phyloP scores from a whole-genome alignment of 2,329 filamentous ascomycete genomes.

The Monosporascus sp. region DNA sequence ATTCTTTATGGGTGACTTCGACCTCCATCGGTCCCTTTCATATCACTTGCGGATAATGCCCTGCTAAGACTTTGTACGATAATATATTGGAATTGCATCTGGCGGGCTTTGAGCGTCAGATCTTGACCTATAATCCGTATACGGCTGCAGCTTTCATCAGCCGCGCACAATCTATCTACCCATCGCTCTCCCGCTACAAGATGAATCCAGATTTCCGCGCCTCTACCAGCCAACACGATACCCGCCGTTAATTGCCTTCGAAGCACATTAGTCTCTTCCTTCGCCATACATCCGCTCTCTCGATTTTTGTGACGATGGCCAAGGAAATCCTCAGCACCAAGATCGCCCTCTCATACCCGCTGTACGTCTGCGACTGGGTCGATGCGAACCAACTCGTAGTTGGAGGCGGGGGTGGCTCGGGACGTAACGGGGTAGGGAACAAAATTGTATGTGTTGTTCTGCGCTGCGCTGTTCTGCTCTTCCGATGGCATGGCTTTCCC shows the following conservation, averaged over 20 bases:
- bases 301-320: constrained; percentile 20
- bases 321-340: constrained; percentile 46
- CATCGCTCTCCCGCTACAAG: not conserved
- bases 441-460: constrained; percentile 63
- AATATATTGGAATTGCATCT: too few relatives aligned
- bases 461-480: too few relatives aligned
- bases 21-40: too few relatives aligned
- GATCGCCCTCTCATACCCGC: constrained; percentile 70
- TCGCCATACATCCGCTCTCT: not conserved
- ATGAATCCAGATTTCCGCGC: not conserved
- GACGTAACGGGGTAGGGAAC: constrained; percentile 77
- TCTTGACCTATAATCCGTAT: too few relatives aligned
- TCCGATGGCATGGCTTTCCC: too few relatives aligned
- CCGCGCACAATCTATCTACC: too few relatives aligned
- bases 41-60: too few relatives aligned
- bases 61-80: too few relatives aligned
- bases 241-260: not conserved
- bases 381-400: constrained; percentile 73
- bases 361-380: constrained; percentile 78
- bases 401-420: constrained; percentile 80
- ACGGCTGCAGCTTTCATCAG: too few relatives aligned
- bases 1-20: too few relatives aligned
- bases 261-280: not conserved
- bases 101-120: too few relatives aligned
- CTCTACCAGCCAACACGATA: not conserved